phyloP scores from a whole-genome alignment of 176 grass and related monocot species.

The Paspalum vaginatum region DNA sequence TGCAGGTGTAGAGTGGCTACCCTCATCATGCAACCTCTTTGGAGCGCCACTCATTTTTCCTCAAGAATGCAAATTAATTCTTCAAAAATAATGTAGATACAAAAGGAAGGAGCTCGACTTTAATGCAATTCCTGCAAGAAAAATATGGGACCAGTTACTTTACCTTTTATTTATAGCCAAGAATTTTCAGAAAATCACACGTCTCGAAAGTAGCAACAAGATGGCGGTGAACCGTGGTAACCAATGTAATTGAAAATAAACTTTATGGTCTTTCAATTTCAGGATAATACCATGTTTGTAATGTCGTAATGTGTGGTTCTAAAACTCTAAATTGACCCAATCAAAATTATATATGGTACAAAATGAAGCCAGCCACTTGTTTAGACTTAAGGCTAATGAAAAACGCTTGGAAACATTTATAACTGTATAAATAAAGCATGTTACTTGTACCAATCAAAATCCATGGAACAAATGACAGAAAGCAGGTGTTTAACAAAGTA shows the following conservation, averaged over 20 bases:
- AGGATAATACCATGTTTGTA: background rate
- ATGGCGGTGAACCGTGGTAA: background rate
- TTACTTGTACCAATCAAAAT: constrained; percentile 2
- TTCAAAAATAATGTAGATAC: constrained; percentile 19
- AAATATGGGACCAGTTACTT: constrained; percentile 11
- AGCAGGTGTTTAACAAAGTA: background rate
- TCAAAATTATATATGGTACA: background rate
- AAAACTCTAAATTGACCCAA: background rate
- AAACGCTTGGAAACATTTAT: background rate
- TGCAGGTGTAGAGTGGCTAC: constrained; percentile 57
- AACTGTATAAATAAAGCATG: background rate
- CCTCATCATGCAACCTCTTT: constrained; percentile 76
- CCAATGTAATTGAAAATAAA: background rate
- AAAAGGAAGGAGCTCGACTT: background rate
- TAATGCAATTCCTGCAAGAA: constrained; percentile 32
- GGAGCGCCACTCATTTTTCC: constrained; percentile 73
- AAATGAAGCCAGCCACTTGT: background rate
- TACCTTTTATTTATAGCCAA: constrained; percentile 2
- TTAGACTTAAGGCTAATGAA: background rate
- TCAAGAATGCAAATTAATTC: constrained; percentile 18
- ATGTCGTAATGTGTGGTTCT: background rate
- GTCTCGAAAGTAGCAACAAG: background rate
- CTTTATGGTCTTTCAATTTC: background rate
- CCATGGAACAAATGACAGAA: constrained; percentile 8
- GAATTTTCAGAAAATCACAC: constrained; percentile 14